Conservation (phyloP, 208 protist genomes). For the Jaenimonas drosophilae region DNA sequence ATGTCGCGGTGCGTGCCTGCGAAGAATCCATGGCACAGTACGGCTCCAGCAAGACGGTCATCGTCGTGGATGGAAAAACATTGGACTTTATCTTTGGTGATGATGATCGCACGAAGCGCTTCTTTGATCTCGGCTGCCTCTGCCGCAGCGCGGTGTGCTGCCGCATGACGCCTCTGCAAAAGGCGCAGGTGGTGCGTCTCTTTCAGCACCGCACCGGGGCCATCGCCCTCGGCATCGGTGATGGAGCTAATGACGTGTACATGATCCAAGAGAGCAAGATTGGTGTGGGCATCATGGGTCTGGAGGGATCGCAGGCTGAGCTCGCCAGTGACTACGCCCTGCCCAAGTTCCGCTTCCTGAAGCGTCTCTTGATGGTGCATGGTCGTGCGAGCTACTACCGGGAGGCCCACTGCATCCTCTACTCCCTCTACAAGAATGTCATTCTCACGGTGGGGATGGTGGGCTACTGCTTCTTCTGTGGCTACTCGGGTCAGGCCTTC, state of each 20-base stretch:
- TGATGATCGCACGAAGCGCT: conserved; percentile 22
- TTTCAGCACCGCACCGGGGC: conserved; percentile 40
- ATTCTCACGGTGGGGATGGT: conserved; percentile 73
- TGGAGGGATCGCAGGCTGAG: conserved; percentile 93
- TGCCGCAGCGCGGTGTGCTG: conserved; percentile 77
- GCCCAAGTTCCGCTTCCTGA: conserved; percentile 85
- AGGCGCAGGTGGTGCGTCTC: conserved; percentile 59
- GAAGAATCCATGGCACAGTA: background rate
- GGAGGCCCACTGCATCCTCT: conserved; percentile 82
- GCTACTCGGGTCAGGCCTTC: conserved; percentile 80
- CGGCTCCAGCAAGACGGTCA: conserved; percentile 18
- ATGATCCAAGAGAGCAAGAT: conserved; percentile 94
- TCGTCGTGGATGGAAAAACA: conserved; percentile 72
- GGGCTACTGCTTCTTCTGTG: conserved; percentile 66
- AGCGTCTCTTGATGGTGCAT: conserved; percentile 90
- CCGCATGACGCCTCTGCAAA: conserved; percentile 77
- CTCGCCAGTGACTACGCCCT: conserved; percentile 89
- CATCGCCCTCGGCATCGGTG: conserved; percentile 69
- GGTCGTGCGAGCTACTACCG: conserved; percentile 88
- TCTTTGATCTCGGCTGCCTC: conserved; percentile 49
- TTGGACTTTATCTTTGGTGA: conserved; percentile 61
- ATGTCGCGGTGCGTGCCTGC: background rate
- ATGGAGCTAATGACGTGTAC: conserved; percentile 88
- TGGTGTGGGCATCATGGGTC: conserved; percentile 92
- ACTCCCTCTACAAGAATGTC: conserved; percentile 96